Conservation (phyloP, 23 red algal species). For the Gracilaria caudata region DNA sequence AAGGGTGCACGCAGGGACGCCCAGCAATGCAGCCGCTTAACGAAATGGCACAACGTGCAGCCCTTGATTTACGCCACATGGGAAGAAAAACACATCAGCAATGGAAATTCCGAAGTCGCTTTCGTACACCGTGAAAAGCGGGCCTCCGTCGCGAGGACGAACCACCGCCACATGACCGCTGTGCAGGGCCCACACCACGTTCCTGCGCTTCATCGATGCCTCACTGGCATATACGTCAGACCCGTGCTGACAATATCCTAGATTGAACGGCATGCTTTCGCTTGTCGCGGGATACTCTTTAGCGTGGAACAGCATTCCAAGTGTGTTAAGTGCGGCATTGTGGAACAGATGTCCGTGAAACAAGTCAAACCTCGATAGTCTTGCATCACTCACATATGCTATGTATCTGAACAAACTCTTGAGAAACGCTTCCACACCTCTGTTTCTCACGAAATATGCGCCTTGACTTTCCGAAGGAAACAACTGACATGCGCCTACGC, state of each 20-base stretch:
- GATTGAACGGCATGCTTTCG: constrained; percentile 23
- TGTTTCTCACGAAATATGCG: constrained; percentile 15
- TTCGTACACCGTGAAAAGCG: constrained; percentile 53
- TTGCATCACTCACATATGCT: constrained; percentile 22
- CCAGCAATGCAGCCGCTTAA: constrained; percentile 13
- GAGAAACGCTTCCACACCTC: constrained; percentile 26
- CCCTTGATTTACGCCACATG: constrained; percentile 46
- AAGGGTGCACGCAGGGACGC: no score
- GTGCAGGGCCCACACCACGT: constrained; percentile 16
- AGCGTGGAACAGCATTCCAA: constrained; percentile 54
- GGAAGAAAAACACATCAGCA: constrained; percentile 50
- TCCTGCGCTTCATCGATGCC: constrained; percentile 26
- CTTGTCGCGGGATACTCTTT: constrained; percentile 43
- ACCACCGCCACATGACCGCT: neutral
- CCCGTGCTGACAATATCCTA: constrained; percentile 50
- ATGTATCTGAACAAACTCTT: constrained; percentile 28
- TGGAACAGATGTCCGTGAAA: constrained; percentile 52
- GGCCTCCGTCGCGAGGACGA: neutral
- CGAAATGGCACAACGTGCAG: constrained; percentile 54
- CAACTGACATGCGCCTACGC: constrained; percentile 36
- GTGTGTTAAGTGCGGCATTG: neutral
- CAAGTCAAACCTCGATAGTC: constrained; percentile 42
- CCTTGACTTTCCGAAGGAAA: constrained; percentile 27
- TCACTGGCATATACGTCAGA: neutral
- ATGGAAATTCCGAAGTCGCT: constrained; percentile 33